phyloP scores from a whole-genome alignment of 2,329 filamentous ascomycete genomes.

The Colletotrichum sp. region DNA sequence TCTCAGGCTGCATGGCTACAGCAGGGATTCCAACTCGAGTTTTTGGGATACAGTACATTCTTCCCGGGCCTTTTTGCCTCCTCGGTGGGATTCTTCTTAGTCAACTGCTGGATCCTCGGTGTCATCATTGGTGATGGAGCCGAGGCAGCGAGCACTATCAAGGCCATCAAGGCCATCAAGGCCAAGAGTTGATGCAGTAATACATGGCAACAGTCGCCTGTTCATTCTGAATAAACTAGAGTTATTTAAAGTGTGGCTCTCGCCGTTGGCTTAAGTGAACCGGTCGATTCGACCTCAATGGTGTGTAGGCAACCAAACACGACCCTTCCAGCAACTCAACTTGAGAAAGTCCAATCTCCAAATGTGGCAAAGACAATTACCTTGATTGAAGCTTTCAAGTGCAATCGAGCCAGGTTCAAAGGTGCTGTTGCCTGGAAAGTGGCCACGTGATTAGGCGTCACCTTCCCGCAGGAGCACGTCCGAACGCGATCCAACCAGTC shows the following conservation, averaged over 20 bases:
- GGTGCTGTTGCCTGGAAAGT: constrained; percentile 6
- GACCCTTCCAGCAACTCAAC: not conserved
- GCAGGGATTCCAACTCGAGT: constrained; percentile 78
- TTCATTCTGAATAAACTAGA: not conserved
- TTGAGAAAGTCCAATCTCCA: not conserved
- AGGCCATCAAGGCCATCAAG: not conserved
- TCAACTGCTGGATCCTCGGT: constrained; percentile 88
- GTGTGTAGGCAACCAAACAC: not conserved
- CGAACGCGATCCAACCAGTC: not conserved
- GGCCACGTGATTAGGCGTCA: constrained; percentile 27
- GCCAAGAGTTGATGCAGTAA: not conserved
- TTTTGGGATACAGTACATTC: constrained; percentile 83
- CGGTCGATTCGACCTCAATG: not conserved
- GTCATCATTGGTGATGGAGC: constrained; percentile 74
- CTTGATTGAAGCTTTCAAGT: not conserved
- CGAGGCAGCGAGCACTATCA: not conserved
- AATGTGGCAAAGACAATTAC: not conserved
- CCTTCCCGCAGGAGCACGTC: constrained; percentile 4
- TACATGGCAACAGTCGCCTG: too few relatives aligned
- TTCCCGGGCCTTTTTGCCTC: constrained; percentile 82
- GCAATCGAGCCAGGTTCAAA: not conserved
- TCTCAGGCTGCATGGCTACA: constrained; percentile 80
- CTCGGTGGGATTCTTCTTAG: constrained; percentile 78
- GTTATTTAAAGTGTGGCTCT: not conserved
- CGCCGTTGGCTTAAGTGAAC: not conserved